Evolutionary conservation across 805 yeast genomes (phyloP).

Genomic region (Nakazawaea ernobii): DNA sequence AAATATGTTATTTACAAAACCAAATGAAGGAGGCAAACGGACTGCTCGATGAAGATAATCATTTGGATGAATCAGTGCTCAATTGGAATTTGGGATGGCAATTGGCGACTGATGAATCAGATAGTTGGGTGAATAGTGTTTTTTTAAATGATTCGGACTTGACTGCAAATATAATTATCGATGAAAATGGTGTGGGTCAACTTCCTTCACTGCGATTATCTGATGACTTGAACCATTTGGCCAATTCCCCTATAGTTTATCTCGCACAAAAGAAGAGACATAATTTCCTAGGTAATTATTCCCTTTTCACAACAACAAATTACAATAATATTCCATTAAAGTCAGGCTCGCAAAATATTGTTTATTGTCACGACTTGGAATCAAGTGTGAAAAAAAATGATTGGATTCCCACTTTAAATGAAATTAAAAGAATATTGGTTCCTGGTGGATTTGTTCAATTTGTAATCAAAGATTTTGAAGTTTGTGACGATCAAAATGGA

Average conservation of each 20-base stretch:
- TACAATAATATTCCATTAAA: conserved; percentile 21
- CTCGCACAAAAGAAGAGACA: background rate
- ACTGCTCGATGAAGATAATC: background rate
- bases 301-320: conserved; percentile 25
- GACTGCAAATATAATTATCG: conserved; percentile 2
- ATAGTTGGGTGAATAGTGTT: conserved; percentile 5
- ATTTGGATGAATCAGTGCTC: background rate
- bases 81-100: conserved; percentile 9
- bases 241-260: background rate
- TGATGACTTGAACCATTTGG: background rate
- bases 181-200: background rate
- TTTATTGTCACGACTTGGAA: conserved; percentile 23
- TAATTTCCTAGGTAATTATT: conserved; percentile 18
- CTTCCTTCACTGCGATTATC: background rate
- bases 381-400: conserved; percentile 16
- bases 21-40: background rate
- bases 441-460: conserved; percentile 25
- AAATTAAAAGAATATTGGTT: conserved; percentile 24
- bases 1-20: conserved; percentile 7
- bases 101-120: conserved; percentile 4
- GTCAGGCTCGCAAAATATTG: conserved; percentile 21
- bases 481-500: background rate
- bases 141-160: conserved; percentile 1
- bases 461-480: conserved; percentile 21
- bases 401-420: conserved; percentile 17